Percentiles rank a stretch among this genome's conserved stretches.
These are phyloP conservation scores for Phytopythium vexans DNA, from an alignment of 352 stramenopile genomes.

Conservation along the genomic window DNA sequence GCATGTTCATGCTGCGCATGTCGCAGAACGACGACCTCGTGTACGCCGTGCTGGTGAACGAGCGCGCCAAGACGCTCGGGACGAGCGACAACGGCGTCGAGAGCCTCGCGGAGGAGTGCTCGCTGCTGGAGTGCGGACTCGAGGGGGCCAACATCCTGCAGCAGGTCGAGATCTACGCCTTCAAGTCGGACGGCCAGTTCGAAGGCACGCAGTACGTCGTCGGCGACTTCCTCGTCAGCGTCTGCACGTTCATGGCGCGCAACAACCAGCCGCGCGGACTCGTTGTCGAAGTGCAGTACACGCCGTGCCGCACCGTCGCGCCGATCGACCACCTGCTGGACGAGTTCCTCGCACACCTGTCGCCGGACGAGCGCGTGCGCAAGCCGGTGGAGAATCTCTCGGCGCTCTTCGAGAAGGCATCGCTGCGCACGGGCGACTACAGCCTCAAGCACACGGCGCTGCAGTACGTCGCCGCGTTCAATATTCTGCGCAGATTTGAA, in stretches of 20 bases:
- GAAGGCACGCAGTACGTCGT: conserved; percentile 83
- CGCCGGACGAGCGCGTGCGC: conserved; percentile 59
- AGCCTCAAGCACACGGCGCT: conserved; percentile 86
- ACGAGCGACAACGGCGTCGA: conserved; percentile 77
- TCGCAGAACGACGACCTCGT: conserved; percentile 85
- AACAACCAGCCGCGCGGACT: conserved; percentile 79
- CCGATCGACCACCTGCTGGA: conserved; percentile 81
- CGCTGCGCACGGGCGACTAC: conserved; percentile 67
- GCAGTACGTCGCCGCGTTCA: conserved; percentile 86
- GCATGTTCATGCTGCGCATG: conserved; percentile 90
- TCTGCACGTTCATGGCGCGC: conserved; percentile 86
- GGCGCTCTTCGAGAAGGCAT: conserved; percentile 72
- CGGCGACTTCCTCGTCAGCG: conserved; percentile 81
- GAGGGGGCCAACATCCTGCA: conserved; percentile 85
- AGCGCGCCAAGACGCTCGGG: conserved; percentile 50
- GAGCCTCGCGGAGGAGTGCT: conserved; percentile 66
- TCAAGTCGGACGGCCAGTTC: conserved; percentile 87
- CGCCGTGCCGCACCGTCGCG: conserved; percentile 72
- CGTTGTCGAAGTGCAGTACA: conserved; percentile 83
- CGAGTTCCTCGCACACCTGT: conserved; percentile 74
- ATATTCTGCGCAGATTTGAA: conserved; percentile 50
- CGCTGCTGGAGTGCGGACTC: conserved; percentile 78
- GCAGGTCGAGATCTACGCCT: conserved; percentile 87
- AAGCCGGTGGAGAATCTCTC: conserved; percentile 73
- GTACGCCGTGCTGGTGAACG: conserved; percentile 82